These are phyloP conservation scores for Iberis pinnata DNA, from an alignment of 345 rosid genomes.

Conservation along the genomic window DNA sequence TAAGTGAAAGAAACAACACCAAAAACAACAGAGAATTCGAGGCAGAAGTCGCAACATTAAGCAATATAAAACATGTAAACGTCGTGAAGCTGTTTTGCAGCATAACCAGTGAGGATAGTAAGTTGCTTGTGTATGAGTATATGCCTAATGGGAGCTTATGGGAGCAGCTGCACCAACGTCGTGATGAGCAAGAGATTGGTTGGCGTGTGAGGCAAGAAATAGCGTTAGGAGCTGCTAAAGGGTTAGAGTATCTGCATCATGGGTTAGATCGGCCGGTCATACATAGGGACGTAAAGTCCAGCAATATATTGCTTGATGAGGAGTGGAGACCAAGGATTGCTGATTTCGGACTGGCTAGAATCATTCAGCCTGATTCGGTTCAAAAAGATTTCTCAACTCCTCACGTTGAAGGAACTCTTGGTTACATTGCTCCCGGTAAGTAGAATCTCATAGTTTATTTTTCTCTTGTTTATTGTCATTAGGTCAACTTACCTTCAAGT, in stretches of 20 bases:
- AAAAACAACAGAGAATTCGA: constrained; percentile 43
- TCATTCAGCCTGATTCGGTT: constrained; percentile 38
- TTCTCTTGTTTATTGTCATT: background rate
- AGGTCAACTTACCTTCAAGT: background rate
- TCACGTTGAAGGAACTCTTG: constrained; percentile 64
- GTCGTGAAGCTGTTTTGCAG: constrained; percentile 82
- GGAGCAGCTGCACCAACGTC: constrained; percentile 63
- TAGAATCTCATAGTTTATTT: background rate
- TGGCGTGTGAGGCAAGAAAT: constrained; percentile 66
- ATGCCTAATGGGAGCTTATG: constrained; percentile 79
- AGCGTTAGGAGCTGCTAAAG: constrained; percentile 75
- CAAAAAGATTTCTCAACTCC: constrained; percentile 44
- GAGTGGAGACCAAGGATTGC: constrained; percentile 82
- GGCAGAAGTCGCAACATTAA: constrained; percentile 63
- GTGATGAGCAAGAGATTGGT: constrained; percentile 39
- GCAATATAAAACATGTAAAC: constrained; percentile 73
- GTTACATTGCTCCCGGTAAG: constrained; percentile 93
- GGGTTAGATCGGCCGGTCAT: constrained; percentile 65
- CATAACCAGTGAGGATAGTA: constrained; percentile 77
- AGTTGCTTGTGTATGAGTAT: constrained; percentile 79
- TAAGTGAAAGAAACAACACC: constrained; percentile 28
- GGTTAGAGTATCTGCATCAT: constrained; percentile 81
- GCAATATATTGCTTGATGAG: constrained; percentile 73
- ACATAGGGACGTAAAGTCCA: constrained; percentile 82
- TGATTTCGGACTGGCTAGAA: constrained; percentile 83